These are phyloP conservation scores for Fusarium sp. DNA, from an alignment of 2,329 filamentous ascomycete species.

Conservation along the genomic window DNA sequence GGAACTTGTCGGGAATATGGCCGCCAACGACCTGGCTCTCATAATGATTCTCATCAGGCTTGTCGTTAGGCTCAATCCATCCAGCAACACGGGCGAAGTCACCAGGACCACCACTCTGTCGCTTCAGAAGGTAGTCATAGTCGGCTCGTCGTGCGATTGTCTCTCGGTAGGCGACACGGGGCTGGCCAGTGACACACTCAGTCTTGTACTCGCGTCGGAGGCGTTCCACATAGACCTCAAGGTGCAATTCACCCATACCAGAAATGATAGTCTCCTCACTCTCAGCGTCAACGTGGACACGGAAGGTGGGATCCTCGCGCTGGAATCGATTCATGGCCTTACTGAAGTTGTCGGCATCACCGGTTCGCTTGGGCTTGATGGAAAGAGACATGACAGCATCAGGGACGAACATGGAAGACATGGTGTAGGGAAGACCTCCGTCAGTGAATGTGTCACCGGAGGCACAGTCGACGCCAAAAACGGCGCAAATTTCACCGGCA, in stretches of 20 bases:
- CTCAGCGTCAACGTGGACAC: constrained; percentile 90
- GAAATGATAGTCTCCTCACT: constrained; percentile 97
- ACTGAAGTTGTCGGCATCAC: constrained; percentile 92
- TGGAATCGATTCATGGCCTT: constrained; percentile 99
- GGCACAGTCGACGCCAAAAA: constrained; percentile 97
- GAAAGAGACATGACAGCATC: constrained; percentile 98
- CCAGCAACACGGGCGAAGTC: constrained; percentile 94
- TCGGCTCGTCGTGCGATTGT: constrained; percentile 83
- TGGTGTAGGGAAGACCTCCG: constrained; percentile 88
- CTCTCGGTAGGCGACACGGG: constrained; percentile 96
- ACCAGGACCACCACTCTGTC: constrained; percentile 94
- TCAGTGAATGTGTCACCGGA: constrained; percentile 99
- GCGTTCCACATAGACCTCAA: constrained; percentile 97
- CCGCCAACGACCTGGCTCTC: constrained; percentile 89
- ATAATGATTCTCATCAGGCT: constrained; percentile 80
- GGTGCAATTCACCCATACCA: constrained; percentile 96
- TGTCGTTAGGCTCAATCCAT: constrained; percentile 86
- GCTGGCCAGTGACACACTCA: constrained; percentile 94
- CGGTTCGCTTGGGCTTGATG: constrained; percentile 94
- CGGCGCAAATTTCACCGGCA: constrained; percentile 97
- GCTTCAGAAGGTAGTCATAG: constrained; percentile 94
- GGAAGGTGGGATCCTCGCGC: constrained; percentile 97
- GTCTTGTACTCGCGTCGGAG: constrained; percentile 97
- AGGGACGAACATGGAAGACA: constrained; percentile 98
- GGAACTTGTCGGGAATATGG: constrained; percentile 93